A percentile compares a stretch with the other conserved stretches of the same genome.
Evolutionary conservation across 164 flowering plant genomes (phyloP).

Genomic region (Euptelea pleiosperma): DNA sequence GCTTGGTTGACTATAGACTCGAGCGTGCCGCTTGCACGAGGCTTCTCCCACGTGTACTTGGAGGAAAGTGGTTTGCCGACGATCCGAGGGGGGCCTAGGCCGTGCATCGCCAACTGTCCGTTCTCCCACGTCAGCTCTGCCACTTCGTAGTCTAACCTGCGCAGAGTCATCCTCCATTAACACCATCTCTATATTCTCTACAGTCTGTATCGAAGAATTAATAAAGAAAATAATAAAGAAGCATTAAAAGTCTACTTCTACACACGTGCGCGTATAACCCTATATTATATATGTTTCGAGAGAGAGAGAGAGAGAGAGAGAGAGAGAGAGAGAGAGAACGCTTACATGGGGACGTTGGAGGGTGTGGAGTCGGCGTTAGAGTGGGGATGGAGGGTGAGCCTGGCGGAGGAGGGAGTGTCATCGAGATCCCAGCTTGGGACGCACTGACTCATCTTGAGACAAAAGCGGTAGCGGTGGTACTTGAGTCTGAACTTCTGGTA

Average conservation of each 20-base stretch:
- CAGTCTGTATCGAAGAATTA: no score
- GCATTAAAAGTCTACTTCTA: no score
- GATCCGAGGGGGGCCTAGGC: conserved; percentile 54
- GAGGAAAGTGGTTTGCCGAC: conserved; percentile 21
- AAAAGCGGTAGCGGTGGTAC: no score
- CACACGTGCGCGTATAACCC: no score
- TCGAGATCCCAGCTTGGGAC: conserved; percentile 75
- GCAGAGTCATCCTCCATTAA: no score
- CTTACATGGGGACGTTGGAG: conserved; percentile 18
- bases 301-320: background rate
- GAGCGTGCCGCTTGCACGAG: conserved; percentile 64
- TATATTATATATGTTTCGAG: no score
- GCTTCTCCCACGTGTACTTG: conserved; percentile 49
- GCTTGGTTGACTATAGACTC: conserved; percentile 88
- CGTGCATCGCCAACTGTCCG: conserved; percentile 79
- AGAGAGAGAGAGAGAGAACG: background rate
- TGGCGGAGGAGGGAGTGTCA: conserved; percentile 23
- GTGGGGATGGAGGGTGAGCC: conserved; percentile 21
- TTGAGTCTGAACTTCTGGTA: background rate
- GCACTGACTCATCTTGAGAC: conserved; percentile 58
- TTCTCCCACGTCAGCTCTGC: conserved; percentile 91
- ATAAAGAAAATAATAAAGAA: no score
- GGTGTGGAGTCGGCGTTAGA: no score
- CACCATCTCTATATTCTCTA: no score
- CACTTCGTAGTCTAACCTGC: conserved; percentile 70